These are phyloP conservation scores for Russula dissimulans DNA, from an alignment of 768 basidiomycete genomes.

Conservation along the genomic window DNA sequence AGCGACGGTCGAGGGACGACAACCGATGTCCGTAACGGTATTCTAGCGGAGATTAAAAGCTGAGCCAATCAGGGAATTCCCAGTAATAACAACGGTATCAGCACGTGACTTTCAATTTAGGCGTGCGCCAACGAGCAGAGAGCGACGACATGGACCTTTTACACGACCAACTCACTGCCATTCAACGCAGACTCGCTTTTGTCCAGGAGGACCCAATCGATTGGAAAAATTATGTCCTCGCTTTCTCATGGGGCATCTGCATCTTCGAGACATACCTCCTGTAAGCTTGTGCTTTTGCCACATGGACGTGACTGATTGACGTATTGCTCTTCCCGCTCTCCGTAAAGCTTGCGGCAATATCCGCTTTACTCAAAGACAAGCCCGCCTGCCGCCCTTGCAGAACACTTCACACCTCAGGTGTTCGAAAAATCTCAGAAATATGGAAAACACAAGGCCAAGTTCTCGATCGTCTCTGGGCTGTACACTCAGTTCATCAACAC, in stretches of 20 bases:
- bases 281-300: constrained; percentile 38
- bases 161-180: constrained; percentile 18
- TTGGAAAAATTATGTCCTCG: constrained; percentile 78
- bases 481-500: constrained; percentile 69
- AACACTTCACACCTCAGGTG: constrained; percentile 56
- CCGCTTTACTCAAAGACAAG: constrained; percentile 69
- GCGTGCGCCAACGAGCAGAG: no score
- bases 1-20: constrained; percentile 7
- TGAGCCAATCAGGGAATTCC: constrained; percentile 7
- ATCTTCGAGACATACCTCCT: constrained; percentile 81
- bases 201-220: constrained; percentile 64
- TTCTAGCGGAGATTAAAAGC: constrained; percentile 15
- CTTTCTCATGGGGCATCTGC: constrained; percentile 68
- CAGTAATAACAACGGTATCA: not conserved
- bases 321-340: no score
- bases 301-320: not conserved
- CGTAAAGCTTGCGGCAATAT: constrained; percentile 60
- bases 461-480: constrained; percentile 62
- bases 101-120: not conserved
- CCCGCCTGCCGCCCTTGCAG: constrained; percentile 61
- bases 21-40: not conserved
- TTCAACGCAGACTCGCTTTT: constrained; percentile 60
- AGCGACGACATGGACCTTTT: constrained; percentile 11
- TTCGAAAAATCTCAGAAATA: constrained; percentile 90
- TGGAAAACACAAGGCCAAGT: constrained; percentile 83